Evolutionary conservation across 1,139 yeast species (phyloP).

Genomic region (Debaryomyces singareniensis): DNA sequence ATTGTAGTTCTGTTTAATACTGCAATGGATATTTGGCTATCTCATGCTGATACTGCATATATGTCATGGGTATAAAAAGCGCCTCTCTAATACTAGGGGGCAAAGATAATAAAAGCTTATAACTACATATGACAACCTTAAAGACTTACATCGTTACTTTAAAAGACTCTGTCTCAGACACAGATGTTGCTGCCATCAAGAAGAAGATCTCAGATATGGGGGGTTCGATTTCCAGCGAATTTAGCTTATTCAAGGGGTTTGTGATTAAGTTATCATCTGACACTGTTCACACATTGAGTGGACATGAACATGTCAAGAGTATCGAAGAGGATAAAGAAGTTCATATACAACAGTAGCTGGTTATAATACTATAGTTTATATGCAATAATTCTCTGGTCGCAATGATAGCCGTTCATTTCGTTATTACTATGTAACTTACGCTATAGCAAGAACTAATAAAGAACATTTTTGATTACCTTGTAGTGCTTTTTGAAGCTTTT

Average conservation of each 20-base stretch:
- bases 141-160: constrained; percentile 34
- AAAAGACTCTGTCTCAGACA: constrained; percentile 27
- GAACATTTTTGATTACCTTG: too few relatives aligned
- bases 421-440: too few relatives aligned
- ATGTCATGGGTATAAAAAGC: too few relatives aligned
- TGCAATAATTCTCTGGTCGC: too few relatives aligned
- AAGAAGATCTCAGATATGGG: constrained; percentile 41
- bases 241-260: constrained; percentile 63
- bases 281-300: constrained; percentile 35
- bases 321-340: constrained; percentile 62
- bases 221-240: constrained; percentile 60
- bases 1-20: too few relatives aligned
- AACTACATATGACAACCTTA: constrained; percentile 10
- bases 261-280: constrained; percentile 47
- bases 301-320: constrained; percentile 41
- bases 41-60: too few relatives aligned
- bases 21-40: too few relatives aligned
- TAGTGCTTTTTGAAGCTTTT: too few relatives aligned
- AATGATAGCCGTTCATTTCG: too few relatives aligned
- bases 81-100: background rate
- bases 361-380: too few relatives aligned
- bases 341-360: constrained; percentile 31
- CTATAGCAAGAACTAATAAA: too few relatives aligned
- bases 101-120: background rate
- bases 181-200: constrained; percentile 27